These are phyloP conservation scores for Cladophialophora immunda DNA, from an alignment of 2,329 filamentous ascomycete genomes.

Conservation along the genomic window DNA sequence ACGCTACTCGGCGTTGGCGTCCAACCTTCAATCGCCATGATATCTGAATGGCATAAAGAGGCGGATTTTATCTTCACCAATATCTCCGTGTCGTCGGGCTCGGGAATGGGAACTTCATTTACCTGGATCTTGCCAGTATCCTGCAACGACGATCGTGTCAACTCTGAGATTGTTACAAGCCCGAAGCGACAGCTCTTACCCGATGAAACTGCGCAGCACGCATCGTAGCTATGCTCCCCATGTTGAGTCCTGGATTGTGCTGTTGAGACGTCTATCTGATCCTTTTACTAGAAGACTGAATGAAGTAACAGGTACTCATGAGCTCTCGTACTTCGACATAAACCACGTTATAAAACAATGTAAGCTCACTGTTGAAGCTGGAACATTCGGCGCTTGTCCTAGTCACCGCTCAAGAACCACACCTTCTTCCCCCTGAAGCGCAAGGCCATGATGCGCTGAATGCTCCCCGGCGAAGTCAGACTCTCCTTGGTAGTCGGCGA, in stretches of 20 bases:
- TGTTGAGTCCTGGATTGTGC: not conserved
- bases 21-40: constrained; percentile 7
- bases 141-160: not conserved
- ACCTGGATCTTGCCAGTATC: not conserved
- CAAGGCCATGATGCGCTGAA: not conserved
- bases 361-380: not conserved
- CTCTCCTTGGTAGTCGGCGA: not conserved
- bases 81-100: constrained; percentile 10
- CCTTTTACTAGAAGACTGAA: not conserved
- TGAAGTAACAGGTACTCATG: not conserved
- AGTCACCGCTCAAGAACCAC: not conserved
- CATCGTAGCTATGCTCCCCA: not conserved
- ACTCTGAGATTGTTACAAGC: not conserved
- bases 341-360: not conserved
- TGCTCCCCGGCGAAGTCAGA: not conserved
- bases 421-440: not conserved
- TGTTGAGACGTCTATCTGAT: not conserved
- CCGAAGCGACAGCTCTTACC: not conserved
- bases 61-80: constrained; percentile 21
- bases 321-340: not conserved
- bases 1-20: not conserved
- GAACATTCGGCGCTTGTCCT: not conserved
- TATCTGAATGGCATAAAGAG: constrained; percentile 20
- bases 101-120: constrained; percentile 3
- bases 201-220: not conserved